Evolutionary conservation across 1,139 yeast species (phyloP), one percentile per base, ranked within the genome.

Genomic region (Meyerozyma athensensis): DNA sequence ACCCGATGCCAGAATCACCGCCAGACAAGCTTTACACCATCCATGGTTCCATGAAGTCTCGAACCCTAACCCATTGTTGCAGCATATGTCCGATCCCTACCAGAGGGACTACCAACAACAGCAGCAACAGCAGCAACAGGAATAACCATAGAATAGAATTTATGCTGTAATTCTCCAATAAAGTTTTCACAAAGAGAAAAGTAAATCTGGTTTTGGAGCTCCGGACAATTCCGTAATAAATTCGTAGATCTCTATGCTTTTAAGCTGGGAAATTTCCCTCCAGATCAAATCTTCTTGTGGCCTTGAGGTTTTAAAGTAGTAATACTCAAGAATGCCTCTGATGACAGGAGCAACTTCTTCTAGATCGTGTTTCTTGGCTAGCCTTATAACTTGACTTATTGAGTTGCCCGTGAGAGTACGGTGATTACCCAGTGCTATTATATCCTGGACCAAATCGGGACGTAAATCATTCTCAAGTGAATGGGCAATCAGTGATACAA

Each of bases 21-120:
- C 97, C 4, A 76, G 92, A 47, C 96, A 86, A 58, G 96, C 96
- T 2, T 73, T 92, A 49, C 92, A 84, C 52, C 97, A 90, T 56
- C 95, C 96, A 3, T 92, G 97, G 96, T 90, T 92, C 60, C 85
- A 85, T 39, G 97, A 90, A 54, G 82, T 81, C 32, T 63, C 74
- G 37, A 58, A 63, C 42, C 74, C 74, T 5, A 56, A 58, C 34
- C 68, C 71, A 2, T 50, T 60, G 37, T 50, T 57, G 49, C 67
- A 56, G 39, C 67, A 60, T 33, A 49, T 67, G 47, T 40, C 58
- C 12, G 72, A 68, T 37, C 71, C 69, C 3, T 65, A 64, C 43
- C 69, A 62, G 42, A 68, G 61, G 34, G 65, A 58, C 32, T 63
- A 52, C 21, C 65, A 56, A 34, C 62, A 54, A 24, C 62, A 49